Conservation (phyloP, 371 early-diverging fungal genomes). For the Dentiscutata heterogama region DNA sequence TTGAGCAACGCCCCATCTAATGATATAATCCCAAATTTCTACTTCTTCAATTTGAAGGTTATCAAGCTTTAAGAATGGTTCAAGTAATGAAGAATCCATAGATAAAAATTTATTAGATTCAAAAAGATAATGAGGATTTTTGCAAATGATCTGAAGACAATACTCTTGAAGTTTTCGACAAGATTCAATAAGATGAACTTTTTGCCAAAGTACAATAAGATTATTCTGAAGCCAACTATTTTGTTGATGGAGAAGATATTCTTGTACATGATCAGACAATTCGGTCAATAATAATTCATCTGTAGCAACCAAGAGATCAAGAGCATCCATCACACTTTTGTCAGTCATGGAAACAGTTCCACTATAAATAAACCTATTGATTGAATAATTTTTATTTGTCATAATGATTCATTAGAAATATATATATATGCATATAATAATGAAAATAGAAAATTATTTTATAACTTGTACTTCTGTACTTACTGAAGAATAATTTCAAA, state of each 20-base stretch:
- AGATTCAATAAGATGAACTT: conserved; percentile 3
- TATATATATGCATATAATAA: not conserved
- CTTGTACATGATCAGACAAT: conserved; percentile 24
- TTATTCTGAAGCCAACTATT: conserved; percentile 30
- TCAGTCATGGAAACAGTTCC: not conserved
- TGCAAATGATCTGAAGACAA: conserved; percentile 38
- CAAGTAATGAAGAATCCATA: conserved; percentile 19
- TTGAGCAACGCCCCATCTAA: conserved; percentile 23
- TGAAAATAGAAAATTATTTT: not conserved
- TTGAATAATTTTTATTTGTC: not conserved
- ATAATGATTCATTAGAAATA: not conserved
- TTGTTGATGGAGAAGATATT: conserved; percentile 28
- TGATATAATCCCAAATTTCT: conserved; percentile 34
- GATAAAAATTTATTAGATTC: conserved; percentile 16
- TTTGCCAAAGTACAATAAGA: conserved; percentile 13
- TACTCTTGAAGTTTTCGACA: conserved; percentile 42
- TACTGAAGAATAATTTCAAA: conserved; percentile 41
- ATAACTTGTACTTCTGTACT: not conserved
- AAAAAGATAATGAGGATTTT: conserved; percentile 33
- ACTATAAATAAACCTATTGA: conserved; percentile 37
- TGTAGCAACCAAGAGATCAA: conserved; percentile 35
- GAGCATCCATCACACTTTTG: conserved; percentile 3
- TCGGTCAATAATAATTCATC: conserved; percentile 43
- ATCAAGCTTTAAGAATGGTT: conserved; percentile 36
- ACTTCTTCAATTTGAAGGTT: conserved; percentile 34